A percentile compares a stretch with the other conserved stretches of the same genome.
Conservation (phyloP, 169 alveolate genomes). For the Eimeria mitis region DNA sequence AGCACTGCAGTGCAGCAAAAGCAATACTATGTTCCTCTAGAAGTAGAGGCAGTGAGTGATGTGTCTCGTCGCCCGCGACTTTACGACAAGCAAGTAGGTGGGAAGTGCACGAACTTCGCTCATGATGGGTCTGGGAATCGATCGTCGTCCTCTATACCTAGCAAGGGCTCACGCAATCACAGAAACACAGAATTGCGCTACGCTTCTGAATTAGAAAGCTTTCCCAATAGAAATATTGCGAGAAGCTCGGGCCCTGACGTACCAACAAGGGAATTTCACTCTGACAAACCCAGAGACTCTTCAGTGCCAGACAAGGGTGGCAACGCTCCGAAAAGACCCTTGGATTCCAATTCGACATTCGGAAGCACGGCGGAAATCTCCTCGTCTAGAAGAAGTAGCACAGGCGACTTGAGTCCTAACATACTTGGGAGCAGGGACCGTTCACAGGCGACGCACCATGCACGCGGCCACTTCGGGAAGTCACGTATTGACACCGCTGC, state of each 20-base stretch:
- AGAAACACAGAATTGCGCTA: background rate
- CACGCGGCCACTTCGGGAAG: background rate
- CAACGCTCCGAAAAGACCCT: background rate
- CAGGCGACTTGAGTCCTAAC: background rate
- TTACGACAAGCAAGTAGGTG: background rate
- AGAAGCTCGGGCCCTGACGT: background rate
- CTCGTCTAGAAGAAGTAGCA: background rate
- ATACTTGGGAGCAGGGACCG: background rate
- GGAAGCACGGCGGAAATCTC: background rate
- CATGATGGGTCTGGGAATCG: background rate
- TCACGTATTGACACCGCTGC: slow-evolving; percentile 5
- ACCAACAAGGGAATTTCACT: background rate
- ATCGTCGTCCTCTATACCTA: background rate
- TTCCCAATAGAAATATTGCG: background rate
- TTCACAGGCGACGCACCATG: background rate
- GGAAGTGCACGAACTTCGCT: background rate
- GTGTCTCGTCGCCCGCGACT: background rate
- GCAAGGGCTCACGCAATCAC: background rate
- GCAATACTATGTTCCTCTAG: background rate
- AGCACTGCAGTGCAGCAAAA: background rate
- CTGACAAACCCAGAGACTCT: background rate
- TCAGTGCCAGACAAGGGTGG: background rate
- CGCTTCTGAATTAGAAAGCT: background rate
- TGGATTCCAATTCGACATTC: background rate
- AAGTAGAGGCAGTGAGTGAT: background rate